Evolutionary conservation across 179 eudicot genomes (phyloP), one percentile per base, ranked within the genome.

Genomic region (Pouteria campechiana): DNA sequence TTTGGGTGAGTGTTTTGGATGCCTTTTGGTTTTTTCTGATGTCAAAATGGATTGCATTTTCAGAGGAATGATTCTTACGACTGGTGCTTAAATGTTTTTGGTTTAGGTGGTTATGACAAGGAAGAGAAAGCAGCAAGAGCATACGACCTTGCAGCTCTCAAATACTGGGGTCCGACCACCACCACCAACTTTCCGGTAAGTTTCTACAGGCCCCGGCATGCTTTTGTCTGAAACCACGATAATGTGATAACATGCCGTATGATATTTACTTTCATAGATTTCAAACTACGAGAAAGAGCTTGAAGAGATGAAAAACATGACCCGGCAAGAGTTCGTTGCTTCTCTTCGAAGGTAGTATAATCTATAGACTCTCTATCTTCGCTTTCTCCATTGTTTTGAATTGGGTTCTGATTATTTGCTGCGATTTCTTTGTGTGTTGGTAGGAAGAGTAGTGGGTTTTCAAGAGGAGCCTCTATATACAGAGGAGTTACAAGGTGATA

Each of bases 81-180:
- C n/a, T n/a, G n/a, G n/a, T n/a, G n/a, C n/a, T n/a, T n/a, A n/a
- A n/a, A n/a, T n/a, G n/a, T n/a, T n/a, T n/a, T n/a, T n/a, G n/a
- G 13, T 29, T 46, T 53, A 85, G 95, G 96, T 37, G 96, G 96
- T 25, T 86, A 86, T 69, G 93, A 86, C 57, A 82, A 76, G 58
- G 96, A 86, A 68, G 96, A 86, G 48, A 82, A 74, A 53, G 96
- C 96, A 27, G 96, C 93, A 43, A 67, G 85, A 59, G 93, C 96
- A 54, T 86, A 86, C 55, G 95, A 85, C 70, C 74, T 81, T 60
- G 95, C 95, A 15, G 95, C 95, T 43, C 88, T 85, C 41, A 85
- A 85, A 63, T 85, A 85, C 59, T 85, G 95, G 95, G 95, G 95
- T 59, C 78, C 79, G 46, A 70, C 93, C 22, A 82, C 96, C 32